These are phyloP conservation scores for Pyrenophora teres DNA, from an alignment of 2,329 filamentous ascomycete genomes.

Conservation along the genomic window DNA sequence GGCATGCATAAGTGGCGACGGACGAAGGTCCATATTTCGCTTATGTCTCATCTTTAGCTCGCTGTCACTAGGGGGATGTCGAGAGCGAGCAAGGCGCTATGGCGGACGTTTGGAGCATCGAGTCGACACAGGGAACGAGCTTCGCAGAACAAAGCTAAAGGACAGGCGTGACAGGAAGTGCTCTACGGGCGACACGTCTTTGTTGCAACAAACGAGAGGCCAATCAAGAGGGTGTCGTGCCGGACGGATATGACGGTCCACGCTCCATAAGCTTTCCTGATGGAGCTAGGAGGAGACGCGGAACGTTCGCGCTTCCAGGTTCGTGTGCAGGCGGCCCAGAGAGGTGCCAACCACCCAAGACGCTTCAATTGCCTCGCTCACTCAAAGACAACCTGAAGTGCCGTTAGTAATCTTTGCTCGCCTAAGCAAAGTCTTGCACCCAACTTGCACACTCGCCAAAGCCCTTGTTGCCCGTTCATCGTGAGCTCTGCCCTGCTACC, in stretches of 20 bases:
- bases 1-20: conserved; percentile 11
- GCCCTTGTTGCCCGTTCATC: not conserved
- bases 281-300: conserved; percentile 25
- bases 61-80: conserved; percentile 8
- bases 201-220: conserved; percentile 1
- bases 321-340: conserved; percentile 13
- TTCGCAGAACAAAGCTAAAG: not conserved
- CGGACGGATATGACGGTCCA: conserved; percentile 11
- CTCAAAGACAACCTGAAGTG: conserved; percentile 15
- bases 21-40: conserved; percentile 10
- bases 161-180: not conserved
- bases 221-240: conserved; percentile 4
- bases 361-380: conserved; percentile 21
- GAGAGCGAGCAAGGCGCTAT: not conserved
- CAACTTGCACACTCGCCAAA: not conserved
- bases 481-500: conserved; percentile 9
- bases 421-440: conserved; percentile 5
- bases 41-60: conserved; percentile 14
- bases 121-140: not conserved
- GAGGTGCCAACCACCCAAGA: conserved; percentile 16
- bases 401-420: conserved; percentile 5
- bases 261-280: conserved; percentile 20
- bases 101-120: not conserved
- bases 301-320: conserved; percentile 25
- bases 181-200: conserved; percentile 4